Conservation (phyloP, 306 rosid genomes). For the Rosa chinensis region DNA sequence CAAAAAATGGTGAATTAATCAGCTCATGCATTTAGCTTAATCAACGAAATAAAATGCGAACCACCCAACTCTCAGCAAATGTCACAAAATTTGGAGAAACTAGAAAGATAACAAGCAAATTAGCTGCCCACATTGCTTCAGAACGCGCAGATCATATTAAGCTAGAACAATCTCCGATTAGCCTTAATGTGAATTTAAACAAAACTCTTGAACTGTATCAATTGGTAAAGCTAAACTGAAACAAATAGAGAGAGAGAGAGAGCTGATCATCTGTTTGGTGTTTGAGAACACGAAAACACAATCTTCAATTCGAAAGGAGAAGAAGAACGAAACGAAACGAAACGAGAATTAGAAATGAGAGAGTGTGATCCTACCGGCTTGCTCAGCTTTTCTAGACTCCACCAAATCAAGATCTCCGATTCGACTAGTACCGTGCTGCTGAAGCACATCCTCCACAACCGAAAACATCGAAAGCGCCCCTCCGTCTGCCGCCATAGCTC, state of each 20-base stretch:
- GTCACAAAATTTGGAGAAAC: not conserved
- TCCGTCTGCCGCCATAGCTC: constrained; percentile 35
- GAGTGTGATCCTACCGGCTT: constrained; percentile 56
- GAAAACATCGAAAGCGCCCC: constrained; percentile 57
- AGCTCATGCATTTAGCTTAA: not conserved
- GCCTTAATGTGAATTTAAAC: not conserved
- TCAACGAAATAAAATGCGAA: not conserved
- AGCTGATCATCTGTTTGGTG: not conserved
- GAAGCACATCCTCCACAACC: constrained; percentile 93
- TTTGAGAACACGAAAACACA: no score
- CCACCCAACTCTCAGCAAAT: not conserved
- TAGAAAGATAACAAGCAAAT: not conserved
- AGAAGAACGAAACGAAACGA: not conserved
- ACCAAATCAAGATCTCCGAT: constrained; percentile 75
- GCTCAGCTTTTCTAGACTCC: constrained; percentile 76
- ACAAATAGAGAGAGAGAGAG: not conserved
- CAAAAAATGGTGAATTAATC: not conserved
- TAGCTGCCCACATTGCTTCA: not conserved
- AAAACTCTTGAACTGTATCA: not conserved
- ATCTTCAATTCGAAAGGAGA: not conserved
- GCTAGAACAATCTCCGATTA: not conserved
- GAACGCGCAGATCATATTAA: not conserved
- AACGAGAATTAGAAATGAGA: constrained; percentile 10
- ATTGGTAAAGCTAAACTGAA: not conserved
- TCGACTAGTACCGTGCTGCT: constrained; percentile 65